These are phyloP conservation scores for Dothidotthia symphoricarpi DNA, from an alignment of 2,329 filamentous ascomycete species.

Conservation along the genomic window DNA sequence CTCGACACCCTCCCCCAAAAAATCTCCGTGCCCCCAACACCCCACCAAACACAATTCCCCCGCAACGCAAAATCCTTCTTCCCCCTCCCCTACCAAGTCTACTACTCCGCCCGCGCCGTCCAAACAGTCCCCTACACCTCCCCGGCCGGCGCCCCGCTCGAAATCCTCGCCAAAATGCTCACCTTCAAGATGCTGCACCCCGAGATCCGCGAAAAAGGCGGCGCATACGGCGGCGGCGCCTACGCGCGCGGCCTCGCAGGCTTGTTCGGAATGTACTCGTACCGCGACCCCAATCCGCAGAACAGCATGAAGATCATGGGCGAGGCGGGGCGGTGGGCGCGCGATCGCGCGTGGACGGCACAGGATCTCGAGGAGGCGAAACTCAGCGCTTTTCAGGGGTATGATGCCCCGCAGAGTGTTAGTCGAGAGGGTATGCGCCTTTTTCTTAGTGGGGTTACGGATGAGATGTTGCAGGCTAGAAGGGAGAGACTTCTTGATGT, in stretches of 20 bases:
- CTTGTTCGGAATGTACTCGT: conserved; percentile 91
- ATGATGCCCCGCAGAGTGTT: conserved; percentile 85
- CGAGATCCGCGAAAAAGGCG: conserved; percentile 96
- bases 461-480: conserved; percentile 84
- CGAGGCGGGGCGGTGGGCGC: conserved; percentile 78
- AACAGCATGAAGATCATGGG: conserved; percentile 85
- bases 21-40: conserved; percentile 30
- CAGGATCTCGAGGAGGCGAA: conserved; percentile 94
- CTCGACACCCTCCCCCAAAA: conserved; percentile 57
- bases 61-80: conserved; percentile 73
- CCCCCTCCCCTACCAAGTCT: conserved; percentile 93
- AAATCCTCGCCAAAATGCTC: conserved; percentile 84
- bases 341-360: conserved; percentile 75
- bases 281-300: conserved; percentile 90
- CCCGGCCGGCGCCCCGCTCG: conserved; percentile 72
- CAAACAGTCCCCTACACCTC: conserved; percentile 82
- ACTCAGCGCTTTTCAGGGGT: conserved; percentile 84
- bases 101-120: conserved; percentile 81
- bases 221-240: conserved; percentile 90
- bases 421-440: conserved; percentile 82
- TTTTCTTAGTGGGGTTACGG: conserved; percentile 80
- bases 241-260: conserved; percentile 78
- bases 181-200: conserved; percentile 97
- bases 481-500: conserved; percentile 86
- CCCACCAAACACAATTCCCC: conserved; percentile 38